These are phyloP conservation scores for Rhizopogon sp. DNA, from an alignment of 768 basidiomycete species.

Conservation along the genomic window DNA sequence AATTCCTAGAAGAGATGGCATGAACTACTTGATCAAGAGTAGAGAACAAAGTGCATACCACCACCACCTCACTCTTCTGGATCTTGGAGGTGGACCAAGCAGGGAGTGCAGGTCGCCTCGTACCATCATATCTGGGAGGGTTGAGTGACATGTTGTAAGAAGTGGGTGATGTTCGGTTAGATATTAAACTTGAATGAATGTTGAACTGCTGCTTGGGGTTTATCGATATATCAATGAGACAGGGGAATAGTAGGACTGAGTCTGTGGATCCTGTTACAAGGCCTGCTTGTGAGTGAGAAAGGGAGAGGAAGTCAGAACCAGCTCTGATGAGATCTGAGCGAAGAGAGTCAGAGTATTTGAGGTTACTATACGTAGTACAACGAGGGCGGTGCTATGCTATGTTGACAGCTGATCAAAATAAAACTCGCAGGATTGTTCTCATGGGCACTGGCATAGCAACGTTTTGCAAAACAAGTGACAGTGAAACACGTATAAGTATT, in stretches of 20 bases:
- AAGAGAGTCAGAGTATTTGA: not conserved
- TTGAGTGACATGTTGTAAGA: not conserved
- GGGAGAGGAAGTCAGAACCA: not conserved
- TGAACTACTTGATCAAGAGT: not conserved
- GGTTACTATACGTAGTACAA: not conserved
- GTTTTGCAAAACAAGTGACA: not conserved
- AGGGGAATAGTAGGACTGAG: not conserved
- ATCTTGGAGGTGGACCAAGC: conserved; percentile 8
- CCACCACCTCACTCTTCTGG: conserved; percentile 15
- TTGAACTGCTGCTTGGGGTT: no score
- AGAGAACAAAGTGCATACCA: conserved; percentile 15
- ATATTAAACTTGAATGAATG: no score
- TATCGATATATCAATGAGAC: not conserved
- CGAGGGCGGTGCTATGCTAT: no score
- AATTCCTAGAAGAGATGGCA: conserved; percentile 23
- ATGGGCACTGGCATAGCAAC: not conserved
- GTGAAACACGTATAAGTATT: no score
- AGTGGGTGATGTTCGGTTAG: not conserved
- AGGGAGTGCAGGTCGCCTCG: not conserved
- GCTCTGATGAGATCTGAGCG: not conserved
- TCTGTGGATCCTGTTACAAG: conserved; percentile 1
- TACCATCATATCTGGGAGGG: not conserved
- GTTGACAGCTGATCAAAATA: no score
- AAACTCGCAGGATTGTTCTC: no score
- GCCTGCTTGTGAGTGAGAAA: conserved; percentile 1